Base-by-base conservation (phyloP, 345 rosid species). In the Kernera saxatilis region DNA sequence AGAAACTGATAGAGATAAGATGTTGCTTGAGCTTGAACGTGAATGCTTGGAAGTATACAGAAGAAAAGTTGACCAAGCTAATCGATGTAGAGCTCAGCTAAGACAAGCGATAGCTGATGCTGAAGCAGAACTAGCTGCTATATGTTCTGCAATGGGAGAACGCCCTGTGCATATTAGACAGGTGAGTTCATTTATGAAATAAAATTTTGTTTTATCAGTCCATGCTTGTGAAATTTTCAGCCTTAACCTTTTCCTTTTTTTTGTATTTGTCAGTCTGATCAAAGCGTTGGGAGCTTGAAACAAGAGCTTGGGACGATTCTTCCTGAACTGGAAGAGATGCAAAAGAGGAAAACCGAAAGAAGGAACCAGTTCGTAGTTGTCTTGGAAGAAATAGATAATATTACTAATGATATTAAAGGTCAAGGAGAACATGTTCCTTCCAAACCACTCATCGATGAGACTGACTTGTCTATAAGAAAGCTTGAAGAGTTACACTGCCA, bases 21-120 rank as follows among this genome's bases (percentile, higher is more conserved):
- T 89, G 97, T 71, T 94, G 62, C 87, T 88, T 27, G 98, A 94
- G 78, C 93, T 94, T 40, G 98, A 94, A 68, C 92, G 82, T 72
- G 98, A 94, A 73, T 94, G 99, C 75, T 84, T 92, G 33, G 88
- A 94, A 80, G 99, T 92, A 2, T 94, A 94, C 73, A 85, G 96
- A 80, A 81, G 97, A 73, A 95, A 88, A 82, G 98, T 95, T 33
- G 97, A 95, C 69, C 87, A 79, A 67, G 96, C 98, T 15, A 95
- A 90, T 67, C 82, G 70, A 41, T 84, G 82, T 69, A 86, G 98
- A 78, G 98, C 97, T 74, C 92, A 84, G 79, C 81, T 95, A n/a
- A 75, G 98, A 51, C 91, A 86, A 77, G 78, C 82, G 1, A 92
- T 92, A 36, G 98, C 97, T 50, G 98, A 92, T 59, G 78, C 87